phyloP scores from a whole-genome alignment of 148 eudicot genomes.

The Fagopyrum esculentum region DNA sequence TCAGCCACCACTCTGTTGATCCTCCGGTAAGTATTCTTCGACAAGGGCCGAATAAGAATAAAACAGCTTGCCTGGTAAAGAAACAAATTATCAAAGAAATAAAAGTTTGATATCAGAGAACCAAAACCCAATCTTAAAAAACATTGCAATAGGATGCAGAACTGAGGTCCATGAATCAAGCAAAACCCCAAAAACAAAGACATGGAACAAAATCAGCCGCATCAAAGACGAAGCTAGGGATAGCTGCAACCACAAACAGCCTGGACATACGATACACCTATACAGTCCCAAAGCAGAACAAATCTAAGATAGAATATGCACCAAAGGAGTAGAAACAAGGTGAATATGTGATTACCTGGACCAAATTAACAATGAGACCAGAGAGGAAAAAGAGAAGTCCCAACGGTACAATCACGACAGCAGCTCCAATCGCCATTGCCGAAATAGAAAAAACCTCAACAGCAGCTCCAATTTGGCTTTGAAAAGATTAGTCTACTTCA shows the following conservation, averaged over 20 bases:
- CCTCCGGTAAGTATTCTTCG: slow-evolving; percentile 66
- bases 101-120: background rate
- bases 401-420: slow-evolving; percentile 59
- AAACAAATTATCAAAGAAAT: background rate
- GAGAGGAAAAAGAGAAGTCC: slow-evolving; percentile 74
- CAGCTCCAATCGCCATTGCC: slow-evolving; percentile 71
- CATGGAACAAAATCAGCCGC: slow-evolving; percentile 1
- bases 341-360: slow-evolving; percentile 41
- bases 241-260: background rate
- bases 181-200: background rate
- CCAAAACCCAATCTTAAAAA: background rate
- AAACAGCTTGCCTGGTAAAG: slow-evolving; percentile 49
- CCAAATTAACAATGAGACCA: slow-evolving; percentile 64
- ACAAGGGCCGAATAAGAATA: slow-evolving; percentile 59
- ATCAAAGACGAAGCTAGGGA: background rate
- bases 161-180: background rate
- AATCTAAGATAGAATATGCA: background rate
- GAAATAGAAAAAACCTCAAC: background rate
- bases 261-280: background rate
- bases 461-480: background rate
- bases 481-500: no score
- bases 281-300: slow-evolving; percentile 5
- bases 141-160: background rate
- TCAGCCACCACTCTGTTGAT: slow-evolving; percentile 75
- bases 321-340: background rate